phyloP scores from a whole-genome alignment of 306 rosid genomes.

The Sicyos edulis region DNA sequence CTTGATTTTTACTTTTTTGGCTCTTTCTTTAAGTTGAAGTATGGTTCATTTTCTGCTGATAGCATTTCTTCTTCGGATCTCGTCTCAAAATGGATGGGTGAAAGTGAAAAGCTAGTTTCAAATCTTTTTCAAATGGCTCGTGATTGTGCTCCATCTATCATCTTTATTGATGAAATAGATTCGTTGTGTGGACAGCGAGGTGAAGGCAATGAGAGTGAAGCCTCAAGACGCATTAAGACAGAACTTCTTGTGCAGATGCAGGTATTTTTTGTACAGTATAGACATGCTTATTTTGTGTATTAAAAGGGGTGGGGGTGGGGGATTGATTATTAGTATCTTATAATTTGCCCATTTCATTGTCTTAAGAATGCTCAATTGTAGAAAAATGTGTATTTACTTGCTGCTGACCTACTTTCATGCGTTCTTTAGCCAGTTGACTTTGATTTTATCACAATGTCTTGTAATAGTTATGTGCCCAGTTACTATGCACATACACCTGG shows the following conservation, averaged over 20 bases:
- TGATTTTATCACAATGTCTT: not conserved
- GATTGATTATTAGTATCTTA: not conserved
- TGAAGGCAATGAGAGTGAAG: constrained; percentile 99
- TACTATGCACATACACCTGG: not conserved
- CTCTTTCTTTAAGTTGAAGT: no score
- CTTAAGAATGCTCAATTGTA: not conserved
- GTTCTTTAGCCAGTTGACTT: not conserved
- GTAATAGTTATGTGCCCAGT: not conserved
- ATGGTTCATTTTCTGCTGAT: constrained; percentile 17
- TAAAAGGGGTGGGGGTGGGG: not conserved
- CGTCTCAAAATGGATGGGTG: constrained; percentile 99
- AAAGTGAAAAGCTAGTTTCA: constrained; percentile 97
- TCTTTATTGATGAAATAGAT: constrained; percentile 96
- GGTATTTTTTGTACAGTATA: constrained; percentile 38
- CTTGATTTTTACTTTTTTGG: not conserved
- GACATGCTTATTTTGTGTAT: not conserved
- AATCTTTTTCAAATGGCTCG: constrained; percentile 98
- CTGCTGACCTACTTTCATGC: not conserved
- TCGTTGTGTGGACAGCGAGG: constrained; percentile 95
- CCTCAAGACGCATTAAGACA: constrained; percentile 95
- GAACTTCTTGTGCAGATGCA: constrained; percentile 99
- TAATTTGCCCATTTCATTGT: not conserved
- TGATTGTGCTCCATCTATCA: constrained; percentile 98
- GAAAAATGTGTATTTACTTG: not conserved
- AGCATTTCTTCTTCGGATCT: constrained; percentile 96